Base-by-base conservation (phyloP, 208 protist species). In the Trypanosoma melophagium region DNA sequence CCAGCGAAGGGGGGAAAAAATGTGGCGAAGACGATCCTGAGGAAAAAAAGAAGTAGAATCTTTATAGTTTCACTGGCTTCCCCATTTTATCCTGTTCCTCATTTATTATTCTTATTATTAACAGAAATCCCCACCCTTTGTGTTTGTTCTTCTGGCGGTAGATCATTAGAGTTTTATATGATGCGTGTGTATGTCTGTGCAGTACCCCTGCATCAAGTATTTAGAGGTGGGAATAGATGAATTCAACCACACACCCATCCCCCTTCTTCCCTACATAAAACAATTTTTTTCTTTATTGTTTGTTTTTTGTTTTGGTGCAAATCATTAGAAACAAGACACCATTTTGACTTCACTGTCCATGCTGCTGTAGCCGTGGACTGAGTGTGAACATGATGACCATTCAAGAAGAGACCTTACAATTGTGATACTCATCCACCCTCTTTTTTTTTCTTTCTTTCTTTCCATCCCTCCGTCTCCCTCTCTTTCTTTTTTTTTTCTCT, bases 251-350 rank as follows among this genome's bases (percentile, higher is more conserved):
- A n/a, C n/a, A n/a, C 28, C 14, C 14, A 1, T 7, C 19, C 19
- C 14, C 3, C 12, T 35, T 35, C 28, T 35, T 35, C 28, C 28
- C 28, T 35, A 35, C 28, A 35, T 35, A 35, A 35, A 41, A 59
- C 16, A 19, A 41, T 63, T 58, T 69, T 59, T 70, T 66, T 66
- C 60, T 66, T 60, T 67, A 51, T 31, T 51, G 55, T 31, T 54
- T 56, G 9, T 66, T 65, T 77, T 35, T 35, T 5, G 28, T 35
- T 35, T 35, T 35, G 28, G 28, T 35, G 28, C 28, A 35, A 35
- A 35, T 35, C 28, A 35, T 35, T 35, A 35, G 28, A 35, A 35
- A 35, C 1, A 35, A 5, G 28, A 5, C 28, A 35, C 28, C 28
- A 35, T 35, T 35, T 35, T 35, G 28, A 35, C 28, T 35, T 35